Evolutionary conservation across 345 rosid species (phyloP).

Genomic region (Alliaria petiolata): DNA sequence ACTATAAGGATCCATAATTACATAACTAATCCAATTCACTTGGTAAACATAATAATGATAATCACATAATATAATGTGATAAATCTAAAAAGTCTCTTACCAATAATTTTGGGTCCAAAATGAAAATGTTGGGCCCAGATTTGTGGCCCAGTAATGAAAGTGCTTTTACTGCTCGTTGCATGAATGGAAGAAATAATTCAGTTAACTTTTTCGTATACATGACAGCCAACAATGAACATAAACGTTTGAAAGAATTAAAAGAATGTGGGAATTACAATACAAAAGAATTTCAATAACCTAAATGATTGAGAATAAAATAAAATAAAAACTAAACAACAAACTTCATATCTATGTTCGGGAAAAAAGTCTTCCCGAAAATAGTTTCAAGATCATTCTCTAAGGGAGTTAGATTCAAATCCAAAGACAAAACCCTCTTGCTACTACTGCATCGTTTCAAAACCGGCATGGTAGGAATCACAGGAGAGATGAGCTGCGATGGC

Average conservation of each 20-base stretch:
- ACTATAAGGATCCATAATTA: too few relatives aligned
- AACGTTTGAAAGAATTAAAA: conserved; percentile 12
- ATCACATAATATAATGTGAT: too few relatives aligned
- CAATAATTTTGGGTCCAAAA: too few relatives aligned
- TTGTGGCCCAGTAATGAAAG: background rate
- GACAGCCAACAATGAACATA: background rate
- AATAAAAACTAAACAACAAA: conserved; percentile 6
- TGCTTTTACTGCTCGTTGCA: background rate
- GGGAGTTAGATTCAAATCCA: conserved; percentile 78
- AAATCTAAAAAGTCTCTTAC: too few relatives aligned
- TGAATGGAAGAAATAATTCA: background rate
- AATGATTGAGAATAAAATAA: background rate
- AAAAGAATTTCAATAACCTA: conserved; percentile 10
- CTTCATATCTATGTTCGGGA: conserved; percentile 49
- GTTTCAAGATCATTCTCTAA: conserved; percentile 67
- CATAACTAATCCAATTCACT: too few relatives aligned
- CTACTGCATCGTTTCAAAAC: conserved; percentile 51
- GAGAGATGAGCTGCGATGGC: conserved; percentile 11
- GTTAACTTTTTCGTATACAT: background rate
- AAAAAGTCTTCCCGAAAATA: conserved; percentile 48
- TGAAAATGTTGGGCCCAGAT: background rate
- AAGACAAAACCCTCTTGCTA: conserved; percentile 43
- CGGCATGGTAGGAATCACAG: conserved; percentile 31
- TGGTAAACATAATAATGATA: too few relatives aligned
- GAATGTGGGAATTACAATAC: conserved; percentile 11